Percentiles rank a stretch among this genome's conserved stretches.
Evolutionary conservation across 176 grass and related monocot species (phyloP).

Genomic region (Neostapfia colusana): DNA sequence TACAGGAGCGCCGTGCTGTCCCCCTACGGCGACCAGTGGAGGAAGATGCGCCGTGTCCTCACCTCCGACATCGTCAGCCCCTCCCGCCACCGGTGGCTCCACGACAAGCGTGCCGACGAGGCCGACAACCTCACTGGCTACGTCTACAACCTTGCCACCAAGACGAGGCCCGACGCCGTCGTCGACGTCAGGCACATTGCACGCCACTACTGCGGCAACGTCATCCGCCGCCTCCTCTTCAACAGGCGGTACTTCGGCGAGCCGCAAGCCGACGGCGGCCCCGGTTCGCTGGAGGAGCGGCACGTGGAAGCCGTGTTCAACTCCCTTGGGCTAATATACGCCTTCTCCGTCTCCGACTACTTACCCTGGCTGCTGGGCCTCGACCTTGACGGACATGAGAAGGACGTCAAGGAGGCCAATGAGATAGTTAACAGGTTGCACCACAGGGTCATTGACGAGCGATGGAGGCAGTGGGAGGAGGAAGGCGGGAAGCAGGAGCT

Average conservation of each 20-base stretch:
- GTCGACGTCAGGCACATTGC: background rate
- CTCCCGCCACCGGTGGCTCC: background rate
- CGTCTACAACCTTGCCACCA: background rate
- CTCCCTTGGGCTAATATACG: background rate
- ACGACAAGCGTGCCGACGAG: constrained; percentile 9
- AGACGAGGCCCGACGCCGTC: background rate
- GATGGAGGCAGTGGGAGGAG: constrained; percentile 24
- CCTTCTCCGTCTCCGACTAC: constrained; percentile 11
- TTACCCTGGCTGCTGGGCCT: background rate
- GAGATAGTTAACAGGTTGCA: background rate
- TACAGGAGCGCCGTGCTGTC: constrained; percentile 4
- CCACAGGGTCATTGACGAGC: background rate
- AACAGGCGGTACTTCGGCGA: constrained; percentile 11
- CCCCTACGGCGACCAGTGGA: constrained; percentile 10
- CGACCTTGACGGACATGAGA: constrained; percentile 5
- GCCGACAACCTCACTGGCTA: constrained; percentile 23
- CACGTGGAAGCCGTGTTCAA: constrained; percentile 13
- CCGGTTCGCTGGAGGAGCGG: background rate
- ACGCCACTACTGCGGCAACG: constrained; percentile 8
- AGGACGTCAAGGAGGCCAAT: background rate
- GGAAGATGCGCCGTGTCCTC: constrained; percentile 24
- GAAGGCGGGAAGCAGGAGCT: background rate
- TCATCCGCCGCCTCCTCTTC: constrained; percentile 25
- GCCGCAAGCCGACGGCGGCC: background rate
- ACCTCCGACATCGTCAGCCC: background rate